These are phyloP conservation scores for Gamsiella multidivaricata DNA, from an alignment of 192 early-diverging fungal genomes.

Conservation along the genomic window DNA sequence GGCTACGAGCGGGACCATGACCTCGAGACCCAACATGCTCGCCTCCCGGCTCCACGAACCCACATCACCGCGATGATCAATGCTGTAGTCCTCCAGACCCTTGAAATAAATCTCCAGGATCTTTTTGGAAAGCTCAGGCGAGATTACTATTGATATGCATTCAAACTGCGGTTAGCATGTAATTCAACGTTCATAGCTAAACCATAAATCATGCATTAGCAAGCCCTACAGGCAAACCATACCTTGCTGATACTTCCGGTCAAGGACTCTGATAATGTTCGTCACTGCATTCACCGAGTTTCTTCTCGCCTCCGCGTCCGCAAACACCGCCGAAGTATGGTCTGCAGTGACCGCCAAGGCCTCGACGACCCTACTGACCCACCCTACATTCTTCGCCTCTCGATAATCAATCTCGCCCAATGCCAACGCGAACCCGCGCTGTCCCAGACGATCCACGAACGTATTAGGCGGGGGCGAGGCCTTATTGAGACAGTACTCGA, in stretches of 20 bases:
- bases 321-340: background rate
- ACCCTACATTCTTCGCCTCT: slow-evolving; percentile 4
- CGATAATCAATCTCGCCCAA: slow-evolving; percentile 67
- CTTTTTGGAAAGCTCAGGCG: slow-evolving; percentile 49
- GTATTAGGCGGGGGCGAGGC: too few relatives aligned
- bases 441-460: slow-evolving; percentile 58
- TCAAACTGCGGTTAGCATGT: background rate
- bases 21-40: slow-evolving; percentile 68
- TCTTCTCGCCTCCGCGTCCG: slow-evolving; percentile 12
- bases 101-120: slow-evolving; percentile 66
- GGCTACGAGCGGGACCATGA: slow-evolving; percentile 56
- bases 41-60: slow-evolving; percentile 92
- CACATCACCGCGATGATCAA: slow-evolving; percentile 94
- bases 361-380: slow-evolving; percentile 20
- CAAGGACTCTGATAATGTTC: slow-evolving; percentile 58
- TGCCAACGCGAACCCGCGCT: slow-evolving; percentile 74
- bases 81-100: slow-evolving; percentile 86
- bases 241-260: slow-evolving; percentile 49
- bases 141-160: slow-evolving; percentile 30
- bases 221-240: slow-evolving; percentile 19
- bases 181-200: background rate
- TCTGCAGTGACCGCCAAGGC: slow-evolving; percentile 28
- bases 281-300: slow-evolving; percentile 64
- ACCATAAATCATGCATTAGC: background rate
- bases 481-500: slow-evolving; percentile 52